These are phyloP conservation scores for Calonectria hongkongensis DNA, from an alignment of 2,329 filamentous ascomycete species.

Conservation along the genomic window DNA sequence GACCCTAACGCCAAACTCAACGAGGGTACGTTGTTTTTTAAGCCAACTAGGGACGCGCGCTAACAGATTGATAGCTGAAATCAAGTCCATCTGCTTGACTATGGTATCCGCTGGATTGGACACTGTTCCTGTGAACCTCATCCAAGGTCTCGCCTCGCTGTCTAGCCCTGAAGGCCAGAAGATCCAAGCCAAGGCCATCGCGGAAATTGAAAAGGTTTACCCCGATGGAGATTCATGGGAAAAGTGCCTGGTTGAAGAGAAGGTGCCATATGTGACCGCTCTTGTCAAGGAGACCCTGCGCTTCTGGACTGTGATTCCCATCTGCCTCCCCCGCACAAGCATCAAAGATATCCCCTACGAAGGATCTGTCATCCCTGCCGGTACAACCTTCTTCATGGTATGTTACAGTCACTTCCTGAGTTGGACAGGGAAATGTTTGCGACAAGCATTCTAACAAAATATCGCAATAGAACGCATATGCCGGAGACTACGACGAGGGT, in stretches of 20 bases:
- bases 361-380: constrained; percentile 80
- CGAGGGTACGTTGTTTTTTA: constrained; percentile 51
- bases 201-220: constrained; percentile 82
- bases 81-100: constrained; percentile 87
- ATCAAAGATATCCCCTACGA: constrained; percentile 84
- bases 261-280: constrained; percentile 84
- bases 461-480: constrained; percentile 78
- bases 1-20: constrained; percentile 65
- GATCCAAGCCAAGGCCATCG: constrained; percentile 81
- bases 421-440: neutral
- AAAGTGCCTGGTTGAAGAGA: constrained; percentile 82
- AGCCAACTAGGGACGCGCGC: rapidly evolving
- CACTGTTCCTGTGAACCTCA: constrained; percentile 86
- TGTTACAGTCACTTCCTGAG: constrained; percentile 11
- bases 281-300: constrained; percentile 86
- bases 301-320: constrained; percentile 87
- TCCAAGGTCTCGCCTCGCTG: constrained; percentile 87
- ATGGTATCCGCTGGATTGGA: constrained; percentile 90
- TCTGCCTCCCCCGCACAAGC: constrained; percentile 83
- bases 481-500: constrained; percentile 81
- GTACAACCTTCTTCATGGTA: constrained; percentile 87
- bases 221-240: constrained; percentile 86
- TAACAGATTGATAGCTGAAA: constrained; percentile 73
- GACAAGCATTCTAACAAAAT: neutral
- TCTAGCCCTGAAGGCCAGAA: constrained; percentile 79